Conservation (phyloP, 23 red algal species). For the Gracilaria caudata region DNA sequence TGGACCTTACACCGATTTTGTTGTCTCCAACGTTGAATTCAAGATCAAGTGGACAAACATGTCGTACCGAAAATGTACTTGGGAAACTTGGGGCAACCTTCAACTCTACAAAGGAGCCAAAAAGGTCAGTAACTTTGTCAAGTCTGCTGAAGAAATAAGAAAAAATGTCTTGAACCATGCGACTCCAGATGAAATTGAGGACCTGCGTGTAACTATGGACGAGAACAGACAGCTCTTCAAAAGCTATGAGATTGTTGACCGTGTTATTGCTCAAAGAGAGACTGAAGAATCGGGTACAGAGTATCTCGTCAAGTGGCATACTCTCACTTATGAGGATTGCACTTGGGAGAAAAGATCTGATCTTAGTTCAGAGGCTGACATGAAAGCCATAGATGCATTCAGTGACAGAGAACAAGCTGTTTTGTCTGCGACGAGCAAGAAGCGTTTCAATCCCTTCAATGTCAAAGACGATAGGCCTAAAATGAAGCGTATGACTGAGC, state of each 20-base stretch:
- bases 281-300: constrained; percentile 56
- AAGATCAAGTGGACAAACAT: constrained; percentile 84
- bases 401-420: constrained; percentile 79
- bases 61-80: constrained; percentile 72
- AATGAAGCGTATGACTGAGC: constrained; percentile 74
- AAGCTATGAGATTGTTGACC: constrained; percentile 74
- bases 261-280: constrained; percentile 78
- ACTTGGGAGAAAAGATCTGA: constrained; percentile 85
- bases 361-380: constrained; percentile 72
- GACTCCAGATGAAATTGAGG: constrained; percentile 85
- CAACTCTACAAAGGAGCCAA: constrained; percentile 72
- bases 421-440: constrained; percentile 40
- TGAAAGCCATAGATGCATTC: constrained; percentile 84
- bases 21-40: constrained; percentile 68
- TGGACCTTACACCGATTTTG: constrained; percentile 71
- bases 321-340: constrained; percentile 75
- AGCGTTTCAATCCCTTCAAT: constrained; percentile 85
- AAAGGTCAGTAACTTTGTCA: constrained; percentile 82
- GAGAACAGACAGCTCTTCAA: constrained; percentile 59
- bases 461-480: constrained; percentile 66
- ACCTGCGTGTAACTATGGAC: constrained; percentile 43
- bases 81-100: constrained; percentile 75
- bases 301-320: constrained; percentile 89
- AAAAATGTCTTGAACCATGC: constrained; percentile 42
- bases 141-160: constrained; percentile 52